Evolutionary conservation across 208 protist species (phyloP).

Genomic region (Endotrypanum monterogeii): DNA sequence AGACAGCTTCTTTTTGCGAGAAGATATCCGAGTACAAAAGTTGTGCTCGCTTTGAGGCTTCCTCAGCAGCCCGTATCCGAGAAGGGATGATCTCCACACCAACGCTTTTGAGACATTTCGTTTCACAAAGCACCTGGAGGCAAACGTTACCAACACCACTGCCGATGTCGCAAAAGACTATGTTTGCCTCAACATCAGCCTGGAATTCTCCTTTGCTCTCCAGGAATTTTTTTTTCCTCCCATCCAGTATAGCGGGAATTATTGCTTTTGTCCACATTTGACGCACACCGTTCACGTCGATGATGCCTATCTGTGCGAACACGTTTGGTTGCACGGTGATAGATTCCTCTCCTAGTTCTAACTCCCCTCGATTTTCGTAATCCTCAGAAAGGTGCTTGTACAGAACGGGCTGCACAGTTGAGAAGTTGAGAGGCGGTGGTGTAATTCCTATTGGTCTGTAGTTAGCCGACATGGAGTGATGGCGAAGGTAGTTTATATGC

Average conservation of each 20-base stretch:
- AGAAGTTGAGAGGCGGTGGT: constrained; percentile 48
- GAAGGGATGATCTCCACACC: constrained; percentile 83
- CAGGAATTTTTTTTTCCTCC: constrained; percentile 17
- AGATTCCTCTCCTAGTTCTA: constrained; percentile 66
- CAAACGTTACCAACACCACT: constrained; percentile 85
- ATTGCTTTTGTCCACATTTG: constrained; percentile 74
- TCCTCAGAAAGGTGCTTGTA: constrained; percentile 56
- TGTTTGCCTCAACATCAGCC: constrained; percentile 43
- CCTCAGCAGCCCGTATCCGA: constrained; percentile 46
- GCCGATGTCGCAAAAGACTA: constrained; percentile 88
- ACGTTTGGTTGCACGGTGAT: constrained; percentile 76
- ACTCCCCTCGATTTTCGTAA: constrained; percentile 63
- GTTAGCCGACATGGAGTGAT: constrained; percentile 57
- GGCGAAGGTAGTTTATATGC: constrained; percentile 51
- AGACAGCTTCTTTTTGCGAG: constrained; percentile 57
- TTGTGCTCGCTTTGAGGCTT: constrained; percentile 52
- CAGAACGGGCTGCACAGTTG: constrained; percentile 44
- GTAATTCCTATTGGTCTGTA: constrained; percentile 38
- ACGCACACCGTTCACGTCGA: constrained; percentile 75
- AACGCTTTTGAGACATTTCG: constrained; percentile 66
- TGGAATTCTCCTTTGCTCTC: constrained; percentile 24
- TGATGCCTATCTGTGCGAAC: constrained; percentile 76
- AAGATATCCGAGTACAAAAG: constrained; percentile 58
- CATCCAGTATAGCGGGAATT: constrained; percentile 41
- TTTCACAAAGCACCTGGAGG: constrained; percentile 80